Evolutionary conservation across 2,329 filamentous ascomycete species (phyloP).

Genomic region (Fusarium vanettenii): DNA sequence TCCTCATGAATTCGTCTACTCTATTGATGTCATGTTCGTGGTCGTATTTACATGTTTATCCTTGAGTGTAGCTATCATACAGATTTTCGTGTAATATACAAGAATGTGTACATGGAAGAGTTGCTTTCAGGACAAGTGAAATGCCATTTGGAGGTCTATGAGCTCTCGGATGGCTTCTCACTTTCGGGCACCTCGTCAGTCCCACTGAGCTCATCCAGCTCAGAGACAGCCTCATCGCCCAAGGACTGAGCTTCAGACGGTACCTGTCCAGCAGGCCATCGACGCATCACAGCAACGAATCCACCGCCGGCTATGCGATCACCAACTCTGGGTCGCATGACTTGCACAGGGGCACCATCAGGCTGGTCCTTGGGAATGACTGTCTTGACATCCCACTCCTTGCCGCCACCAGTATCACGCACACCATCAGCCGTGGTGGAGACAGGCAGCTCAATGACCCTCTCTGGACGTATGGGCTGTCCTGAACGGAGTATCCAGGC

Average conservation of each 20-base stretch:
- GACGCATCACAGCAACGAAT: slow-evolving; percentile 54
- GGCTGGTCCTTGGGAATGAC: slow-evolving; percentile 48
- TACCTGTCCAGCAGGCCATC: slow-evolving; percentile 41
- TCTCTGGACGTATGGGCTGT: slow-evolving; percentile 67
- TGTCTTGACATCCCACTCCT: slow-evolving; percentile 72
- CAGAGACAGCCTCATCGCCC: slow-evolving; percentile 12
- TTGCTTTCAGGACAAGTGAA: neutral
- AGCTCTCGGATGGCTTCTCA: neutral
- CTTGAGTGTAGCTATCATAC: neutral
- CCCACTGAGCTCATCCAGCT: slow-evolving; percentile 1
- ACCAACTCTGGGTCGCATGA: slow-evolving; percentile 57
- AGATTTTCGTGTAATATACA: neutral
- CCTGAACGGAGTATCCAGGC: slow-evolving; percentile 60
- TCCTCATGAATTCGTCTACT: slow-evolving; percentile 26
- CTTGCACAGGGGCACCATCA: slow-evolving; percentile 46
- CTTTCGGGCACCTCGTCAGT: neutral
- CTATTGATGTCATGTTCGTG: neutral
- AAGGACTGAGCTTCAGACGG: slow-evolving; percentile 5
- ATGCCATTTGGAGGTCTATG: neutral
- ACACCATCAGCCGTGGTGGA: slow-evolving; percentile 54
- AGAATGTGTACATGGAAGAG: neutral
- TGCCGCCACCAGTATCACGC: slow-evolving; percentile 62
- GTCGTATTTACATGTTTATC: neutral
- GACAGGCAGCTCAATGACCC: slow-evolving; percentile 67
- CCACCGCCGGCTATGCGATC: slow-evolving; percentile 54